Conservation (phyloP, 768 basidiomycete genomes). For the Rhizopogon sp. region DNA sequence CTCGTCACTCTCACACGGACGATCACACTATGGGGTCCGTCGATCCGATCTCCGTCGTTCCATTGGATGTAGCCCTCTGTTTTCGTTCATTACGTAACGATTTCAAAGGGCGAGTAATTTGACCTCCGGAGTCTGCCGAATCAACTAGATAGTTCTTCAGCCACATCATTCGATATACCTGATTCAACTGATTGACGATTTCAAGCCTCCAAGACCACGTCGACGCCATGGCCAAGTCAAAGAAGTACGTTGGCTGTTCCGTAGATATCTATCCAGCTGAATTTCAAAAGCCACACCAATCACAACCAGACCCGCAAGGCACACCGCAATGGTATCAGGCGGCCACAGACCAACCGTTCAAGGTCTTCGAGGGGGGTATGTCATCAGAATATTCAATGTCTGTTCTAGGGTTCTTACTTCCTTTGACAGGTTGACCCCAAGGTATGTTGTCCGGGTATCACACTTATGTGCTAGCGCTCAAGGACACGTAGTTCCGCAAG, state of each 20-base stretch:
- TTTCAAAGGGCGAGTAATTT: no score
- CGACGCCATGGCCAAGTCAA: conserved; percentile 89
- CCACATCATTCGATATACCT: conserved; percentile 17
- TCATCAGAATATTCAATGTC: conserved; percentile 18
- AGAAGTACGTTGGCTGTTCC: conserved; percentile 62
- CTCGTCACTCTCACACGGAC: conserved; percentile 5
- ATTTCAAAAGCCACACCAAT: conserved; percentile 66
- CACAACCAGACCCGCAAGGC: conserved; percentile 98
- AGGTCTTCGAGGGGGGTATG: conserved; percentile 89
- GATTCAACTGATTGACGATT: neutral
- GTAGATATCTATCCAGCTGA: conserved; percentile 9
- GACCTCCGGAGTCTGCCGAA: conserved; percentile 17
- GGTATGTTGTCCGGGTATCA: conserved; percentile 35
- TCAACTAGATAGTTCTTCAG: conserved; percentile 30
- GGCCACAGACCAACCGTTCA: conserved; percentile 65
- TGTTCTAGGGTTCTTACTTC: conserved; percentile 5
- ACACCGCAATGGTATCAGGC: conserved; percentile 96
- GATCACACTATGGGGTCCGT: no score
- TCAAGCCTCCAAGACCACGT: conserved; percentile 9
- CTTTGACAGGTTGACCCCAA: conserved; percentile 68
- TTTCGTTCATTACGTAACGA: no score
- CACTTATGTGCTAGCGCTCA: neutral
- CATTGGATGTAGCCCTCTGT: no score
- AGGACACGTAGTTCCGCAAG: conserved; percentile 65
- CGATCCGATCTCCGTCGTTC: no score